Base-by-base conservation (phyloP, 2,329 filamentous ascomycete genomes). In the Microsporum ferrugineum region DNA sequence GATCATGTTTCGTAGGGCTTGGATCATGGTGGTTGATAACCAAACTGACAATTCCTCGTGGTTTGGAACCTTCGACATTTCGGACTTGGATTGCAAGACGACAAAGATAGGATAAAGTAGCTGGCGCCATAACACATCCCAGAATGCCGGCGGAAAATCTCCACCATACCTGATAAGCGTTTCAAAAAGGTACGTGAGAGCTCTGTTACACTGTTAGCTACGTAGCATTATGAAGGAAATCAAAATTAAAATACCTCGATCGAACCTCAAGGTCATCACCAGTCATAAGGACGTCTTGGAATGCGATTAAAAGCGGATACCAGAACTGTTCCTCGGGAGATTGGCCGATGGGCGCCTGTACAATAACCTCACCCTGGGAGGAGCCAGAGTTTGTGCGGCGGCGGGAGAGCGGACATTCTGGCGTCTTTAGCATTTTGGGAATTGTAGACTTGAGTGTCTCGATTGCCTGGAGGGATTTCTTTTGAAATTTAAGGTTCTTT, bases 11-110 rank as follows among this genome's bases (percentile, higher is more conserved):
- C 94, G 87, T 60, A 99, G 79, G 1, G 94, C 94, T 73, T 99
- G 94, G 45, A 99, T 99, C 89, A 99, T 96, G 6, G 94, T 99
- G 0, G 94, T 99, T 0, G 94, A 97, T 29, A 99, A 81, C 94
- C 94, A 99, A 1, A 99, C 94, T 0, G 94, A 97, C 23, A 97
- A 81, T 71, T 99, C 94, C 74, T 99, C 95, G 69, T 96, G 91
- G 69, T 92, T 97, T 39, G 92, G 83, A 12, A 92, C 91, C 70
- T 96, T 96, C 31, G 87, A 87, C 88, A 97, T 95, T 72, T 99
- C 94, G 0, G 92, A 95, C 65, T 94, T 90, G 17, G 94, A 96
- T 66, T 95, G 91, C 49, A 99, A 77, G 1, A 99, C 95, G 82
- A 97, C 91, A 77, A 99, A 99, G 67, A 99, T 99, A 0, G 94